Evolutionary conservation across 345 rosid genomes (phyloP), one percentile per base, ranked within the genome.

Genomic region (Eucalyptus pumila): DNA sequence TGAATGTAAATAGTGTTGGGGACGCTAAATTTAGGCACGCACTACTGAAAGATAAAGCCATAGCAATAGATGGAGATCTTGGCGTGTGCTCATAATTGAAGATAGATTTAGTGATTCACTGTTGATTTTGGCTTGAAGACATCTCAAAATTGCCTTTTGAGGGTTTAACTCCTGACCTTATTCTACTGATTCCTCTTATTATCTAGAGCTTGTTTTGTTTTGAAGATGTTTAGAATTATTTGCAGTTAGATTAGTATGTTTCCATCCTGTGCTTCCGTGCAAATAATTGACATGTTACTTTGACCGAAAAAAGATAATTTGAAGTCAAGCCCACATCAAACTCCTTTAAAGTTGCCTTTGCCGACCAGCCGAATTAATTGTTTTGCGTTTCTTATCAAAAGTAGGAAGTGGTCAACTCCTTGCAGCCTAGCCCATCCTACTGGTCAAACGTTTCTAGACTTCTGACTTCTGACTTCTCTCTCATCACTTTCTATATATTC

Each of bases 1-100:
- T 56, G 12, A 56, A 56, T 23, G 62, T 3, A 1, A 23, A 24
- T 56, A 10, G 62, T 56, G 30, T 56, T 24, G 13, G 30, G 62
- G 6, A 56, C 1, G 0, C 13, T 24, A 24, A 56, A 56, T 11
- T 24, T 56, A 56, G 30, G 5, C 2, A 0, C 6, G 1, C 30
- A 56, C 62, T 2, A 24, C 2, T 10, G 1, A 56, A 23, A 56
- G 27, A 24, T 9, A 56, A 24, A 56, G 30, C 30, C 0, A 56
- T 24, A 56, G 6, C 30, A 56, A 56, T 56, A 56, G 11, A 56
- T 56, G 30, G 30, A 56, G 21, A 56, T 56, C 14, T 24, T 0
- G 1, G 6, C 3, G 1, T 24, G 62, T 56, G 14, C 30, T 56
- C 62, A 23, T 56, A 23, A 23, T 2, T 24, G 3, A 56, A 24